These are phyloP conservation scores for Epichloe glyceriae DNA, from an alignment of 2,329 filamentous ascomycete genomes.

Conservation along the genomic window DNA sequence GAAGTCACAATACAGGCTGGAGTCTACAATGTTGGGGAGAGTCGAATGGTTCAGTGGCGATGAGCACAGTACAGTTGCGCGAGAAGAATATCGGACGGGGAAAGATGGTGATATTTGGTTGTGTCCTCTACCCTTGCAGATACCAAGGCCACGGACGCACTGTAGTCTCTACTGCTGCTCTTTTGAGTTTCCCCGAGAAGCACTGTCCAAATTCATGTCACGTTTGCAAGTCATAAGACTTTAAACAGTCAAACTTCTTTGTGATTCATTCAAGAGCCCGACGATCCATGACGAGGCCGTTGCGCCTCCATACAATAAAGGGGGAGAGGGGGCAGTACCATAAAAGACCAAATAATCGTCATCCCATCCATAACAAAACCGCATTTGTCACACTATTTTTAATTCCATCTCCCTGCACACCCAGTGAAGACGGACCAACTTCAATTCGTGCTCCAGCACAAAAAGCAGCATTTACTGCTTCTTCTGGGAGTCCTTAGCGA, in stretches of 20 bases:
- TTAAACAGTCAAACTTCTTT: conserved; percentile 17
- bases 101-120: no score
- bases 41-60: no score
- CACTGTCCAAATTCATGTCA: background rate
- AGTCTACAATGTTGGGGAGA: no score
- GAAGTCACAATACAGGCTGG: no score
- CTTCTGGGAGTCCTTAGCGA: conserved; percentile 53
- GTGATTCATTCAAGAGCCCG: conserved; percentile 23
- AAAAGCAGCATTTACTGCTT: conserved; percentile 17
- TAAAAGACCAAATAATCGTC: background rate
- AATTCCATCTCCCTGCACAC: conserved; percentile 22
- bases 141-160: no score
- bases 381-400: background rate
- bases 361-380: background rate
- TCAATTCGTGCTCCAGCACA: background rate
- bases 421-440: conserved; percentile 19
- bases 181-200: background rate
- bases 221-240: background rate
- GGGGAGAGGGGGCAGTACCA: no score
- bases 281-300: conserved; percentile 21
- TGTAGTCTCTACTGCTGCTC: background rate
- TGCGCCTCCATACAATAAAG: conserved; percentile 17
- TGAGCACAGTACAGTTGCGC: no score
- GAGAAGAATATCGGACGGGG: no score
- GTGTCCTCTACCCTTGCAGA: no score